Base-by-base conservation (phyloP, 2,329 filamentous ascomycete genomes). In the Monosporascus sp. region DNA sequence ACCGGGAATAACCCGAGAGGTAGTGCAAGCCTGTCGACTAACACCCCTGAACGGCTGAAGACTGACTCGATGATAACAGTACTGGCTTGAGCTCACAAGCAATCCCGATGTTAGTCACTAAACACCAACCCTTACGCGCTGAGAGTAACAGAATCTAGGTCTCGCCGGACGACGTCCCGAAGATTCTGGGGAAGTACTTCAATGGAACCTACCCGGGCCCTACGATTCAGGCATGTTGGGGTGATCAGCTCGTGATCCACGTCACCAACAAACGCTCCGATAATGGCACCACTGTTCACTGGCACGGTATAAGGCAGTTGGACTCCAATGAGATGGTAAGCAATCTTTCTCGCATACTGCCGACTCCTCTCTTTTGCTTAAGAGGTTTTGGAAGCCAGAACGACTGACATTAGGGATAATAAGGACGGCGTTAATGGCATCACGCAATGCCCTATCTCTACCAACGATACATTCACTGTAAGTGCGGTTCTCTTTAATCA, bases 401-500 rank as follows among this genome's bases (percentile, higher is more conserved):
- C 24, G 7, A 19, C 40, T 43, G 3, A 43, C 40, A 5, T 20
- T 20, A 43, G 22, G 19, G 19, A 7, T 5, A 41, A n/a, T 41
- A n/a, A 46, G 43, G 68, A 71, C 37, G 68, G 68, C 16, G 68
- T 68, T 24, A 65, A 65, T 27, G 66, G 65, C 27, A 56, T 69
- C 19, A 70, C 68, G 0, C 78, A 85, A 62, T 85, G 81, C 61
- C 80, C 81, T 2, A 78, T 82, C 51, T 70, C 78, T 16, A 77
- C 78, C 0, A 75, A 74, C 24, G 61, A 72, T 17, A 67, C 63
- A 7, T 64, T 64, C 27, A 70, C 65, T 0, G 43, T 46, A 26
- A 26, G 24, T 7, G 24, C 24, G 5, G 7, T 26, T 26, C 24
- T 26, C 24, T 5, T 26, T 26, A 2, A 26, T 26, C 5, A 26